A percentile compares a stretch with the other conserved stretches of the same genome.
Evolutionary conservation across 495 filamentous ascomycete species (phyloP).

Genomic region (Penicillium argentinense): DNA sequence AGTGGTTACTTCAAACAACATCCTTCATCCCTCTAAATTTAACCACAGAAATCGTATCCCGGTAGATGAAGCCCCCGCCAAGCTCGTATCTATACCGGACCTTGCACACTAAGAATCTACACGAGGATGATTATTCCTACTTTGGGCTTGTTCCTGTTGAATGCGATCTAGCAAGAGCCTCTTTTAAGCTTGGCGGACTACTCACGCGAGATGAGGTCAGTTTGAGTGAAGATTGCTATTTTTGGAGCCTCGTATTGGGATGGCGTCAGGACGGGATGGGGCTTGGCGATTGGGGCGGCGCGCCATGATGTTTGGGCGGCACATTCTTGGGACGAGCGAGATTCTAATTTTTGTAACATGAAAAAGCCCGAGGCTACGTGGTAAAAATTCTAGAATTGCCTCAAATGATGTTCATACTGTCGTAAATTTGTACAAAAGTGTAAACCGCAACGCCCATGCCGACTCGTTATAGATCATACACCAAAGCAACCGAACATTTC

Average conservation of each 20-base stretch:
- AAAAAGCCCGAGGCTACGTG: too few relatives aligned
- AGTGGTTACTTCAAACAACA: too few relatives aligned
- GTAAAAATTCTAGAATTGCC: too few relatives aligned
- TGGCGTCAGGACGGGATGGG: neutral
- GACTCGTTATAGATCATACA: too few relatives aligned
- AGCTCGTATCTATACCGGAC: neutral
- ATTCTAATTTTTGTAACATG: too few relatives aligned
- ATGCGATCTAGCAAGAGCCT: neutral
- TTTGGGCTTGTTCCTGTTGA: neutral
- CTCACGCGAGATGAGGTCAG: neutral
- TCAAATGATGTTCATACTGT: too few relatives aligned
- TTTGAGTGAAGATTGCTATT: slow-evolving; percentile 1
- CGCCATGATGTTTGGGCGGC: too few relatives aligned
- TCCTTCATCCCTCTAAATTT: too few relatives aligned
- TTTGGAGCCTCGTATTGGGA: slow-evolving; percentile 1
- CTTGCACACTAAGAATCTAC: neutral
- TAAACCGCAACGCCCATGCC: too few relatives aligned
- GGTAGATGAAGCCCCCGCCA: neutral
- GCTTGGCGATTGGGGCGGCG: slow-evolving; percentile 1
- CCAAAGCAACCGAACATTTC: too few relatives aligned
- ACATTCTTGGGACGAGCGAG: too few relatives aligned
- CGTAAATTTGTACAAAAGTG: too few relatives aligned
- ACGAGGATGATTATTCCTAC: neutral
- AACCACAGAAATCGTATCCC: neutral
- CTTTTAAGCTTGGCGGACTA: neutral